phyloP scores from a whole-genome alignment of 306 rosid species.

The Aeschynomene evenia region DNA sequence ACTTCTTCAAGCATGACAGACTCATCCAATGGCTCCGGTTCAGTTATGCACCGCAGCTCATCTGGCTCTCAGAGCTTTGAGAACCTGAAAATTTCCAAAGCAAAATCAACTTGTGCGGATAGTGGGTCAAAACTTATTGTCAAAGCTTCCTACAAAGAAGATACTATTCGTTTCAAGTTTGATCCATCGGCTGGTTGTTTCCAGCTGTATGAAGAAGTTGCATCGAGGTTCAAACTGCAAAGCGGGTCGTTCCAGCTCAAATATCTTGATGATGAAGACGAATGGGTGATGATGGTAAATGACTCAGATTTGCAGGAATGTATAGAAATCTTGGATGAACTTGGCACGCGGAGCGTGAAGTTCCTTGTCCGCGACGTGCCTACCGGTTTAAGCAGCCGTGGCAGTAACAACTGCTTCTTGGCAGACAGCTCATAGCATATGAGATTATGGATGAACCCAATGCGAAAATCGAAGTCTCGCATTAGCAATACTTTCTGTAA shows the following conservation, averaged over 20 bases:
- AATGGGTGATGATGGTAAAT: slow-evolving; percentile 88
- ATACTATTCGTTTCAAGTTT: slow-evolving; percentile 80
- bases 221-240: slow-evolving; percentile 65
- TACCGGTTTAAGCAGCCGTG: slow-evolving; percentile 47
- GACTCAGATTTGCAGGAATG: slow-evolving; percentile 89
- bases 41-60: slow-evolving; percentile 51
- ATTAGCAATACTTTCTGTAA: slow-evolving; percentile 8
- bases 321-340: slow-evolving; percentile 64
- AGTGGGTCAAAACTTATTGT: slow-evolving; percentile 59
- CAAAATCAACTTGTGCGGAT: slow-evolving; percentile 39
- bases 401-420: slow-evolving; percentile 60
- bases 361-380: slow-evolving; percentile 67
- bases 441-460: slow-evolving; percentile 29
- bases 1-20: slow-evolving; percentile 65
- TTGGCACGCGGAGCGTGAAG: slow-evolving; percentile 58
- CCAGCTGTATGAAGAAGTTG: slow-evolving; percentile 77
- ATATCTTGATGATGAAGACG: slow-evolving; percentile 88
- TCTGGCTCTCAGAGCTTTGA: slow-evolving; percentile 72
- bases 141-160: slow-evolving; percentile 76
- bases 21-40: slow-evolving; percentile 62
- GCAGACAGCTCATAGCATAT: slow-evolving; percentile 36
- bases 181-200: slow-evolving; percentile 63
- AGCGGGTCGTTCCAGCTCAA: slow-evolving; percentile 78
- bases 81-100: slow-evolving; percentile 47
- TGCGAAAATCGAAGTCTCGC: slow-evolving; percentile 18